Evolutionary conservation across 768 basidiomycete genomes (phyloP).

Genomic region (Cyclocybe aegerita): DNA sequence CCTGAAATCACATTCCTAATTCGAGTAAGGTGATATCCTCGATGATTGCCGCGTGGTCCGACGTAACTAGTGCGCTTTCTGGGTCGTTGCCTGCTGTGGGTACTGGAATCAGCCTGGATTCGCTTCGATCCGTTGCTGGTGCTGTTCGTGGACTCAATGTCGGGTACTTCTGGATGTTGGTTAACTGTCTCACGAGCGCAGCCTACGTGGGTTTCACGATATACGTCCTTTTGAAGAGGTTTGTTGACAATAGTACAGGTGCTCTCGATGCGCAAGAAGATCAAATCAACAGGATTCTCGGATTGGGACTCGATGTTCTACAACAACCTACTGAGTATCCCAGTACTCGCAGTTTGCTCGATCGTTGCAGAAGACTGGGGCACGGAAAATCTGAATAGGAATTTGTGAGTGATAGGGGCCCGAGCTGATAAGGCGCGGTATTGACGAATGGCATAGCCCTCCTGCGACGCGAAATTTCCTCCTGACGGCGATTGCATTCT

Average conservation of each 20-base stretch:
- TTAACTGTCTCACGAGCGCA: conserved; percentile 89
- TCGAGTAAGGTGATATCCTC: conserved; percentile 79
- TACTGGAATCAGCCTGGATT: conserved; percentile 31
- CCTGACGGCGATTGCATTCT: conserved; percentile 88
- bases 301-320: conserved; percentile 99
- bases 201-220: conserved; percentile 65
- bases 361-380: conserved; percentile 90
- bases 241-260: conserved; percentile 50
- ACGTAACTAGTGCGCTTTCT: conserved; percentile 55
- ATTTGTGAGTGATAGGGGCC: conserved; percentile 69
- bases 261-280: conserved; percentile 92
- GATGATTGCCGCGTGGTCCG: conserved; percentile 94
- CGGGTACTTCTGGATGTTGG: conserved; percentile 96
- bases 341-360: conserved; percentile 81
- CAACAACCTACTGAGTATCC: conserved; percentile 94
- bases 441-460: conserved; percentile 57
- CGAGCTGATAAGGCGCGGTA: not conserved
- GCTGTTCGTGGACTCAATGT: conserved; percentile 57
- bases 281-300: conserved; percentile 91
- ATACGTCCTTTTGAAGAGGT: not conserved
- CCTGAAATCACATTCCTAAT: not conserved
- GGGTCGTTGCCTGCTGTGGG: conserved; percentile 34
- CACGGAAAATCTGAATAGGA: conserved; percentile 66
- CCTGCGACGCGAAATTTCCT: conserved; percentile 74
- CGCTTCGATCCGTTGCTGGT: conserved; percentile 40